Base-by-base conservation (phyloP, 2,329 filamentous ascomycete genomes). In the Neocucurbitaria cava region DNA sequence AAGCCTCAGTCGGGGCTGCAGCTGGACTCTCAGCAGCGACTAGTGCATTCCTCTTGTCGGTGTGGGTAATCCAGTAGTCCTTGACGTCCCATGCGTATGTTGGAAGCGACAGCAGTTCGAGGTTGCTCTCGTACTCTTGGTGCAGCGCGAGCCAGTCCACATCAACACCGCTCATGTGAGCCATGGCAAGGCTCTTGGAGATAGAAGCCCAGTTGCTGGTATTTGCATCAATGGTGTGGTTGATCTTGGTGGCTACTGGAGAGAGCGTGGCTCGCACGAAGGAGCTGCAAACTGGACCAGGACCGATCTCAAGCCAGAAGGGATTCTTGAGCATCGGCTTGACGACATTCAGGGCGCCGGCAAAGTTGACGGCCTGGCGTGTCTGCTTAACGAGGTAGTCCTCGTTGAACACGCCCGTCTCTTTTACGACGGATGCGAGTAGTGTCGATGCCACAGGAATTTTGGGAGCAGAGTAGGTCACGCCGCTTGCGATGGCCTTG, bases 101-200 rank as follows among this genome's bases (percentile, higher is more conserved):
- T 1, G 87, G 86, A 3, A 89, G 71, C 24, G 82, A 74, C 2
- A 87, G 67, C 2, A 88, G 71, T 1, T 76, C 71, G 18, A 82
- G 76, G 1, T 71, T 71, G 1, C 65, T 54, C 52, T 80, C 75
- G 57, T 83, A 85, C 23, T 80, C 77, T 3, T 78, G 72, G 65
- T 87, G 83, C 61, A 83, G 87, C 67, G 87, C 86, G 42, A 81
- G 79, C 86, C 87, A 91, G 60, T 85, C 76, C 20, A 90, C 73
- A 5, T 79, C 73, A 1, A 87, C 61, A 0, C 87, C 87, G 1
- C 75, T 77, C 1, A 68, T 69, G 68, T 89, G 81, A 0, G 90
- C 73, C 0, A 78, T 73, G 47, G 77, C 77, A 31, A 86, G 68
- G 45, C 72, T 82, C 4, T 68, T 60, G 2, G 79, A 73, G 2